Evolutionary conservation across 2,329 filamentous ascomycete species (phyloP).

Genomic region (Microdochium trichocladiopsis): DNA sequence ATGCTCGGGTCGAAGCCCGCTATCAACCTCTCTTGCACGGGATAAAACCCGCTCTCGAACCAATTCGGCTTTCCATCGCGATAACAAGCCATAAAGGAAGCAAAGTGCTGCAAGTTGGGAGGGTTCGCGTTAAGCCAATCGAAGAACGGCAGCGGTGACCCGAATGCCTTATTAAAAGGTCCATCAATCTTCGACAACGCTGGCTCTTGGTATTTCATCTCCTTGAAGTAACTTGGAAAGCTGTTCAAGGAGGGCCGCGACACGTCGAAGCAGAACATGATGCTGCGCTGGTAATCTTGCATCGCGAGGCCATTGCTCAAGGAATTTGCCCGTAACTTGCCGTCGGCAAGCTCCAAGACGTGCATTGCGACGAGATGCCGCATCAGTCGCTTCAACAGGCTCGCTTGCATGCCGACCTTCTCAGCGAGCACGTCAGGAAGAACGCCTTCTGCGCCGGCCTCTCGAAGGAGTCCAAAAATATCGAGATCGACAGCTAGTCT

Average conservation of each 20-base stretch:
- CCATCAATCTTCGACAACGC: constrained; percentile 13
- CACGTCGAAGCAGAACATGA: constrained; percentile 13
- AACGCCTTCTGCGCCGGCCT: constrained; percentile 1
- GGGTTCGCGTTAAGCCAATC: constrained; percentile 26
- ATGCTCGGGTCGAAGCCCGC: constrained; percentile 9
- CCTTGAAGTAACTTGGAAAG: not conserved
- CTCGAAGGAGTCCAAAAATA: too few relatives aligned
- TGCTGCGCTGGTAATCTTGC: constrained; percentile 29
- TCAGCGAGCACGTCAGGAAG: not conserved
- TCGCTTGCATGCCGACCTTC: not conserved
- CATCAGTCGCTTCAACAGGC: constrained; percentile 2
- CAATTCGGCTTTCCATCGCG: constrained; percentile 27
- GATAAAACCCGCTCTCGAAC: constrained; percentile 21
- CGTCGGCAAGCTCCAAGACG: not conserved
- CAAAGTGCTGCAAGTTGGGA: constrained; percentile 23
- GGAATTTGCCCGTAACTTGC: constrained; percentile 7
- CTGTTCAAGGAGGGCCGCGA: not conserved
- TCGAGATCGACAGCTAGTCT: too few relatives aligned
- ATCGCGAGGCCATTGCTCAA: constrained; percentile 29
- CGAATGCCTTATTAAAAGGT: constrained; percentile 27
- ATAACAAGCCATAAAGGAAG: constrained; percentile 28
- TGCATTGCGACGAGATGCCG: constrained; percentile 2
- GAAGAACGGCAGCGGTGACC: constrained; percentile 25
- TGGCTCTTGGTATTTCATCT: not conserved
- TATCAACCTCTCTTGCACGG: constrained; percentile 2